Conservation (phyloP, 768 basidiomycete species). For the Omphalotus guepiniiformis region DNA sequence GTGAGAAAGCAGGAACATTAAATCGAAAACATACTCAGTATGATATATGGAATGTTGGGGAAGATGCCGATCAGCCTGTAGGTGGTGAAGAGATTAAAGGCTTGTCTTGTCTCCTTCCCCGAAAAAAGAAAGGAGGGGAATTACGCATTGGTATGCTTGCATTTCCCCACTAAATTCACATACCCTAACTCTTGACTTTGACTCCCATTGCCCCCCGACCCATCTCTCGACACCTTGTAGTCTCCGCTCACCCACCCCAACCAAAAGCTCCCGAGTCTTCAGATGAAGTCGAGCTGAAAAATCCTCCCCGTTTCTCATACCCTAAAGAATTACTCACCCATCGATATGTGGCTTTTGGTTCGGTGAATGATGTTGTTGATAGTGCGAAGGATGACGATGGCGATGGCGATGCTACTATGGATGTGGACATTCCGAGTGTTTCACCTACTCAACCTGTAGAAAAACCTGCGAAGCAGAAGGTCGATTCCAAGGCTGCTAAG, state of each 20-base stretch:
- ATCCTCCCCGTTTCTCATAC: constrained; percentile 54
- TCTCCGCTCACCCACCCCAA: constrained; percentile 45
- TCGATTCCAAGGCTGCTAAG: too few species aligned
- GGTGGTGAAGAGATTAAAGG: constrained; percentile 63
- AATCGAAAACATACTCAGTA: constrained; percentile 41
- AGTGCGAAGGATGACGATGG: background rate
- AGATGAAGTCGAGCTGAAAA: constrained; percentile 28
- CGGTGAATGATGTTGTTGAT: constrained; percentile 15
- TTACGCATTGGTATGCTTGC: constrained; percentile 50
- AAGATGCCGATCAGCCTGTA: constrained; percentile 27
- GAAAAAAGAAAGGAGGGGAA: constrained; percentile 54
- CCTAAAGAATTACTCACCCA: constrained; percentile 61
- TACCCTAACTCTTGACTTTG: background rate
- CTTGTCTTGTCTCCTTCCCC: constrained; percentile 61
- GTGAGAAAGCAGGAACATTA: constrained; percentile 43
- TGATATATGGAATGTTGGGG: constrained; percentile 10
- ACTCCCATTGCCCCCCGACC: constrained; percentile 48
- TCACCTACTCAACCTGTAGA: background rate
- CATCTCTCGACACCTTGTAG: constrained; percentile 53
- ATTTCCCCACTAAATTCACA: background rate
- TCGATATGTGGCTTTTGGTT: constrained; percentile 59
- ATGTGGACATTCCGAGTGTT: background rate
- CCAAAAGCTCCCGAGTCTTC: constrained; percentile 18
- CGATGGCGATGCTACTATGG: background rate
- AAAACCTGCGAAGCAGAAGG: too few species aligned